Evolutionary conservation across 2,329 filamentous ascomycete genomes (phyloP), one percentile per base, ranked within the genome.

Genomic region (Ophiostoma montium): DNA sequence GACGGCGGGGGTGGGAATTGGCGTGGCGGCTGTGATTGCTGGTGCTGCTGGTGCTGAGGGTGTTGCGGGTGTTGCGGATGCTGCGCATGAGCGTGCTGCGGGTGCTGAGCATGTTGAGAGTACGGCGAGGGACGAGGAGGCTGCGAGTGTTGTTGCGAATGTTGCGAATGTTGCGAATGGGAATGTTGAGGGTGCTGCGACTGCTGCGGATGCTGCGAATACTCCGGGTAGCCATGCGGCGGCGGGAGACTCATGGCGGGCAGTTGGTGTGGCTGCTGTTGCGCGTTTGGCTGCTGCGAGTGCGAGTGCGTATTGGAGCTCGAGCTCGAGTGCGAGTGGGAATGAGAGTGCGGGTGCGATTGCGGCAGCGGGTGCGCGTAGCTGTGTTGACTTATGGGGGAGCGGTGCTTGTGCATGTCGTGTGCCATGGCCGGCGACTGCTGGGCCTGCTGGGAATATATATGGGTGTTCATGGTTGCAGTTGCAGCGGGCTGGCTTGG

Each of bases 241-340:
- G 53, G 53, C 5, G 50, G 51, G 15, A 53, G 50, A 19, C 35
- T 48, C 51, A 54, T 54, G 45, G 47, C 23, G 16, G 52, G 49
- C 7, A 51, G 41, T 18, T 46, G 32, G n/a, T 46, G 41, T 31
- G 23, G 23, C 12, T 44, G 41, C n/a, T 44, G 27, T 13, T 44
- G 43, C 19, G 43, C 7, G 15, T 35, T 30, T n/a, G 43, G 13
- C 32, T 23, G 43, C 43, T n/a, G 43, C 18, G 31, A 13, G 43
- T 46, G 32, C 10, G 43, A 35, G n/a, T 42, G 23, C 15, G 39
- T 30, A 23, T 23, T 42, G 39, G 21, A 30, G 39, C 39, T 42
- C 39, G 39, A 42, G 39, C 30, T 42, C 15, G 43, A 35, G 16
- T 35, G 43, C 15, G 43, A 16, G 13, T 23, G 18, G 13, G 19